A percentile compares a stretch with the other conserved stretches of the same genome.
These are phyloP conservation scores for Houttuynia cordata DNA, from an alignment of 164 flowering plant species.

Conservation along the genomic window DNA sequence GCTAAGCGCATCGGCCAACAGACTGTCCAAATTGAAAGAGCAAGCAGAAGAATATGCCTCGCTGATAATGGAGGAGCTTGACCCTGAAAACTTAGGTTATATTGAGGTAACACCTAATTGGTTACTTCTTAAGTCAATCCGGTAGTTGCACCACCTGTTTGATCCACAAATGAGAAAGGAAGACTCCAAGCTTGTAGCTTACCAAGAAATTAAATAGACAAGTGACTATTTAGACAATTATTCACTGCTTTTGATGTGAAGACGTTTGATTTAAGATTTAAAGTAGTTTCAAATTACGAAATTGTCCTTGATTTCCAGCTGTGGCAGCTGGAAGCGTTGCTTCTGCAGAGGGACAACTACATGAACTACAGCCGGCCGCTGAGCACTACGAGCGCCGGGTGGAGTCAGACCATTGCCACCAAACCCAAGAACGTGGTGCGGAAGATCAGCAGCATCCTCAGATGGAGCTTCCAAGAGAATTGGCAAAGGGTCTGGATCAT, in stretches of 20 bases:
- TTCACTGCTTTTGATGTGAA: background rate
- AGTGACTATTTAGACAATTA: too few species aligned
- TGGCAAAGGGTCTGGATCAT: slow-evolving; percentile 85
- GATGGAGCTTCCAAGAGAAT: slow-evolving; percentile 42
- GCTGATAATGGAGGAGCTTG: slow-evolving; percentile 93
- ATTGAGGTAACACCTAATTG: slow-evolving; percentile 53
- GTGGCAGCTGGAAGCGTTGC: slow-evolving; percentile 87
- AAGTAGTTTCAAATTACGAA: background rate
- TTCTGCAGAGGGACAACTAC: slow-evolving; percentile 69
- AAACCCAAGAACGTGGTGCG: slow-evolving; percentile 24
- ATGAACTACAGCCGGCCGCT: slow-evolving; percentile 79
- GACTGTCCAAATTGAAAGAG: slow-evolving; percentile 66
- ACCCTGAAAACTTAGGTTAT: slow-evolving; percentile 80
- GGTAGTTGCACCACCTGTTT: background rate
- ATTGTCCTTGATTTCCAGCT: slow-evolving; percentile 31
- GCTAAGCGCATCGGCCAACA: slow-evolving; percentile 97
- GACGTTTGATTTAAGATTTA: background rate
- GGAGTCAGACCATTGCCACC: slow-evolving; percentile 36
- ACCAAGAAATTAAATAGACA: too few species aligned
- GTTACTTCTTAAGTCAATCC: background rate
- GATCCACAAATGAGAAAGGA: too few species aligned
- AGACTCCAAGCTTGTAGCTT: too few species aligned
- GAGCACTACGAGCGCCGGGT: slow-evolving; percentile 47
- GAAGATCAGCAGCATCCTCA: slow-evolving; percentile 15
- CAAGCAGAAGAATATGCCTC: slow-evolving; percentile 86